Conservation (phyloP, 345 rosid species). For the Brassica cretica region DNA sequence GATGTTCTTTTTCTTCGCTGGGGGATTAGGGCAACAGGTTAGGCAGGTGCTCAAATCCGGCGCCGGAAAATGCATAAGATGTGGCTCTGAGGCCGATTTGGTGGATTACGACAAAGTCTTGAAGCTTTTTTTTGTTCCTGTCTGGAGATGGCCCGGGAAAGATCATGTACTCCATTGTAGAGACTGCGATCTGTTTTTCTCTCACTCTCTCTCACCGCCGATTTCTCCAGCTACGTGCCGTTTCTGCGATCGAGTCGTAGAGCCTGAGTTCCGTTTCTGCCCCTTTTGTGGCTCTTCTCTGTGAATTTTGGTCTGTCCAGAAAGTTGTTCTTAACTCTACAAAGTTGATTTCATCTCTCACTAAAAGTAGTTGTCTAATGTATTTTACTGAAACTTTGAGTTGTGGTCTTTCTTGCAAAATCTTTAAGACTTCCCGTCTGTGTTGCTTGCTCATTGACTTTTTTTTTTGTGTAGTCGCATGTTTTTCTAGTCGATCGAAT, state of each 20-base stretch:
- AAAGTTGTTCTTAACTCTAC: neutral
- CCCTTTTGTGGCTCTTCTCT: constrained; percentile 77
- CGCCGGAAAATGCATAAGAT: constrained; percentile 65
- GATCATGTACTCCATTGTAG: constrained; percentile 59
- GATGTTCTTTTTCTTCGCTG: constrained; percentile 94
- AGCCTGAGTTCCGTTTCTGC: constrained; percentile 75
- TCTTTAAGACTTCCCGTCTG: neutral
- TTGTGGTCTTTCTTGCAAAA: neutral
- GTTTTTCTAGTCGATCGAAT: neutral
- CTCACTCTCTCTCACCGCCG: constrained; percentile 41
- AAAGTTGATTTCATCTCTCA: neutral
- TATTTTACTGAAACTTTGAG: neutral
- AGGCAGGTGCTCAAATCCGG: constrained; percentile 65
- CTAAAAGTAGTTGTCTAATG: neutral
- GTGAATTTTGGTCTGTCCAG: constrained; percentile 11
- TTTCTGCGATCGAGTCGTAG: constrained; percentile 57
- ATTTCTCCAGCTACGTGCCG: constrained; percentile 50
- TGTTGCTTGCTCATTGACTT: no score
- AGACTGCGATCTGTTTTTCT: constrained; percentile 66
- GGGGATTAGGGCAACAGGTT: constrained; percentile 81
- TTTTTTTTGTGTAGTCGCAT: neutral
- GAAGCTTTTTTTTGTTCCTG: constrained; percentile 81
- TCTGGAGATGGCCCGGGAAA: constrained; percentile 85
- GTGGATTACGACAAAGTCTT: constrained; percentile 84
- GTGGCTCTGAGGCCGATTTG: constrained; percentile 77